phyloP scores from a whole-genome alignment of 345 rosid species.

The Lepidium africanum region DNA sequence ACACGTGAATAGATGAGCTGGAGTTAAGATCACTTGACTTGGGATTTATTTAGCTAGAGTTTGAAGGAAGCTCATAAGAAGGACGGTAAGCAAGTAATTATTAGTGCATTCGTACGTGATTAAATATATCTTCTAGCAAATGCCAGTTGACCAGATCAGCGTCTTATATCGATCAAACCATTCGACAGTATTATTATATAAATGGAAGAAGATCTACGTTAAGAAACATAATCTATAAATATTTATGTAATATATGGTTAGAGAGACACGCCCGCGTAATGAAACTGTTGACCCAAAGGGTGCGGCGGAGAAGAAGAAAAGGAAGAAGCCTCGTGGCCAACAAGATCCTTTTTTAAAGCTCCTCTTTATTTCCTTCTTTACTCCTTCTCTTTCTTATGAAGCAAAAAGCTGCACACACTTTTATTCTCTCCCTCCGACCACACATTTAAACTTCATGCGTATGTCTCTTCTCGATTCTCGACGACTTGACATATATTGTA shows the following conservation, averaged over 20 bases:
- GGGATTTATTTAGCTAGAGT: slow-evolving; percentile 4
- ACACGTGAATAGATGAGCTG: slow-evolving; percentile 27
- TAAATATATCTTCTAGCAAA: background rate
- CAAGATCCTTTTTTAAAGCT: slow-evolving; percentile 22
- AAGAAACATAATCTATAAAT: background rate
- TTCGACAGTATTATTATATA: background rate
- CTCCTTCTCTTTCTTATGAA: background rate
- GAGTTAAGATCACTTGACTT: slow-evolving; percentile 18
- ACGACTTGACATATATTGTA: too few relatives aligned
- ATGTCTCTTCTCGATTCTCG: slow-evolving; percentile 11
- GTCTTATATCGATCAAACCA: background rate
- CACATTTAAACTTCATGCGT: slow-evolving; percentile 13
- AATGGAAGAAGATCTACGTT: background rate
- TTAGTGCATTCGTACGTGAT: background rate
- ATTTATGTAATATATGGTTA: background rate
- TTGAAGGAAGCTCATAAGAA: slow-evolving; percentile 19
- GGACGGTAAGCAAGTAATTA: slow-evolving; percentile 3
- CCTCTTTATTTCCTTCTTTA: background rate
- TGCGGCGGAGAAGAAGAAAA: slow-evolving; percentile 21
- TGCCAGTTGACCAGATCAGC: slow-evolving; percentile 10
- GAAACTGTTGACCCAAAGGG: slow-evolving; percentile 27
- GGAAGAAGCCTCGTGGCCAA: slow-evolving; percentile 15
- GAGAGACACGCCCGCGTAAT: background rate
- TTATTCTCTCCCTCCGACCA: slow-evolving; percentile 22
- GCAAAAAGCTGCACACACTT: slow-evolving; percentile 13